Conservation (phyloP, 1,284 basidiomycete species). For the Psilocybe mexicana region DNA sequence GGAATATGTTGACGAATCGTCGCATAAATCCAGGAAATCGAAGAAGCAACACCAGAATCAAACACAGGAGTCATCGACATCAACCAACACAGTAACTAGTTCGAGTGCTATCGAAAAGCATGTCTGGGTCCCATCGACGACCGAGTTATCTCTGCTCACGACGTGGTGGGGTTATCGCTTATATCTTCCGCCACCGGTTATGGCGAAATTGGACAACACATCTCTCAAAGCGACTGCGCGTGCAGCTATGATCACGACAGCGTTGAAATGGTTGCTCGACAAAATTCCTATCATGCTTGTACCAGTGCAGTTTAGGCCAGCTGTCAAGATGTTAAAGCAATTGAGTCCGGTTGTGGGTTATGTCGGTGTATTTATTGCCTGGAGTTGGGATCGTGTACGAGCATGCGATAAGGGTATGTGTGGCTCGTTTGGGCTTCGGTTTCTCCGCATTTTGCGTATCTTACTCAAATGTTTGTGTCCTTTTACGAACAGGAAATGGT, state of each 20-base stretch:
- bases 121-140: conserved; percentile 72
- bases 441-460: background rate
- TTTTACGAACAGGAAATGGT: conserved; percentile 49
- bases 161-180: conserved; percentile 84
- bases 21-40: conserved; percentile 1
- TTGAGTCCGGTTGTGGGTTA: conserved; percentile 73
- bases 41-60: background rate
- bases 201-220: conserved; percentile 61
- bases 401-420: conserved; percentile 66
- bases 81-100: conserved; percentile 6
- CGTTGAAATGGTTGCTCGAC: conserved; percentile 69
- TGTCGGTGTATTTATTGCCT: conserved; percentile 75
- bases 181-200: conserved; percentile 71
- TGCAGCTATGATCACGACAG: conserved; percentile 70
- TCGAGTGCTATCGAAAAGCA: conserved; percentile 28
- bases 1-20: conserved; percentile 36
- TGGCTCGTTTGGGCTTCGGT: background rate
- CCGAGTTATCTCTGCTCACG: conserved; percentile 67
- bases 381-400: conserved; percentile 75
- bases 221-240: conserved; percentile 68
- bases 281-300: conserved; percentile 61
- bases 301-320: conserved; percentile 58
- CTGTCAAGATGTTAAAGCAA: conserved; percentile 54
- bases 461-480: background rate
- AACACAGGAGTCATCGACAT: background rate